Percentiles rank a stretch among this genome's conserved stretches.
phyloP scores from a whole-genome alignment of 2,329 filamentous ascomycete species.

The Bipolaris zeicola region DNA sequence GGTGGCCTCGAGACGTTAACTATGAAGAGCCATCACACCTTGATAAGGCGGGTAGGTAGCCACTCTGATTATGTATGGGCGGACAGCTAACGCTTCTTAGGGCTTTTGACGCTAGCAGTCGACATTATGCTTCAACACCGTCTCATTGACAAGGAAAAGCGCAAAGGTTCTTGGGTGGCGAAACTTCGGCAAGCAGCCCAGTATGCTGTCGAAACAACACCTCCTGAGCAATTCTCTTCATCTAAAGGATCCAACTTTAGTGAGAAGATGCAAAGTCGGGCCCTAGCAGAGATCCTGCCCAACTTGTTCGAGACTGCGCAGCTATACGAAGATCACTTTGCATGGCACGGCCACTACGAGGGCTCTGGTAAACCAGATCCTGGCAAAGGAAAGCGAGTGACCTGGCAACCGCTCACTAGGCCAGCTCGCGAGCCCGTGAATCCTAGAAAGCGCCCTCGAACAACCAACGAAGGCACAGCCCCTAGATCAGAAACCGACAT shows the following conservation, averaged over 20 bases:
- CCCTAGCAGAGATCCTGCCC: conserved; percentile 31
- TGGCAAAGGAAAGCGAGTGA: conserved; percentile 27
- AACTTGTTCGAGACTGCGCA: conserved; percentile 39
- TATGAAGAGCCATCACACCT: conserved; percentile 45
- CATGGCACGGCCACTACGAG: conserved; percentile 32
- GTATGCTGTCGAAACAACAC: conserved; percentile 28
- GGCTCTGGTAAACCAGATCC: conserved; percentile 25
- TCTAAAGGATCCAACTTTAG: conserved; percentile 31
- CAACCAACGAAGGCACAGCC: background rate
- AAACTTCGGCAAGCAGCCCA: conserved; percentile 30
- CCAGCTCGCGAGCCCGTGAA: conserved; percentile 18
- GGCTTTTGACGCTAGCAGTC: conserved; percentile 33
- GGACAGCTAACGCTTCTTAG: conserved; percentile 20
- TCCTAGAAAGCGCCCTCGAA: conserved; percentile 21
- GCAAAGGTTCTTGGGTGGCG: conserved; percentile 30
- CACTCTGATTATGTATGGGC: background rate
- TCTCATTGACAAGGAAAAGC: conserved; percentile 30
- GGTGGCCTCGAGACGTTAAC: conserved; percentile 39
- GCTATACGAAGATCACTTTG: conserved; percentile 38
- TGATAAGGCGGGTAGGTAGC: conserved; percentile 30
- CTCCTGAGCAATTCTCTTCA: conserved; percentile 35
- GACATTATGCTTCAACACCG: conserved; percentile 41
- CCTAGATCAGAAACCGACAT: conserved; percentile 3
- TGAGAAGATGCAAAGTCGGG: conserved; percentile 34
- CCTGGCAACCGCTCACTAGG: conserved; percentile 30